A percentile compares a stretch with the other conserved stretches of the same genome.
Conservation (phyloP, 2,329 filamentous ascomycete genomes). For the Penicillium rolfsii region DNA sequence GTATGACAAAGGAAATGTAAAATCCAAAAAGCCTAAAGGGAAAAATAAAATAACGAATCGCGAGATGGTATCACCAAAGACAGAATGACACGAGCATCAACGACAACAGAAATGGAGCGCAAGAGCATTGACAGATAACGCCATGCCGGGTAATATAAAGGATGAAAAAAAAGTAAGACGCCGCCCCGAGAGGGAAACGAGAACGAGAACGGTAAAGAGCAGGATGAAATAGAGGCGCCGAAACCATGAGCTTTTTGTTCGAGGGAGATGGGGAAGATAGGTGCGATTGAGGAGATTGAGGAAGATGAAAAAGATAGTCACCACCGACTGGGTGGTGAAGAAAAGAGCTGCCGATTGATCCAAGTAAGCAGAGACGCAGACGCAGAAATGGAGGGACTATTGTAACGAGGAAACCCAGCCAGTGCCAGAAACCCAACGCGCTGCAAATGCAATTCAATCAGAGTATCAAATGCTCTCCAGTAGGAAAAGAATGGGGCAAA, state of each 20-base stretch:
- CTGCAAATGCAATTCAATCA: constrained; percentile 41
- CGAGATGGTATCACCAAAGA: constrained; percentile 45
- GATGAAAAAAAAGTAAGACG: constrained; percentile 25
- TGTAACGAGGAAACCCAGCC: constrained; percentile 35
- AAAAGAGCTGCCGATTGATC: constrained; percentile 16
- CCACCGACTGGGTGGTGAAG: neutral
- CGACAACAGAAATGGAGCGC: constrained; percentile 14
- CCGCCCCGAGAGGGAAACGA: constrained; percentile 32
- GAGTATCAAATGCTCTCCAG: constrained; percentile 27
- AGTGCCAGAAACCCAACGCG: constrained; percentile 38
- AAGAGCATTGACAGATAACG: constrained; percentile 2
- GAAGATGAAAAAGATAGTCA: neutral
- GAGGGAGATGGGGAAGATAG: neutral
- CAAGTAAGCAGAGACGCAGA: constrained; percentile 24
- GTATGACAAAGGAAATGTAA: constrained; percentile 11
- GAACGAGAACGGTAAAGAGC: constrained; percentile 9
- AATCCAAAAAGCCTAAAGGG: constrained; percentile 1
- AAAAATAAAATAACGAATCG: constrained; percentile 25
- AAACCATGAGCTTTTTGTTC: constrained; percentile 27
- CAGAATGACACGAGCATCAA: constrained; percentile 36
- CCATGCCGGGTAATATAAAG: constrained; percentile 14
- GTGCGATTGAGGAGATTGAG: too few relatives aligned
- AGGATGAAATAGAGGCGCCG: constrained; percentile 27
- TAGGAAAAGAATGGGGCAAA: constrained; percentile 13
- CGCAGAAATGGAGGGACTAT: constrained; percentile 20